Percentiles rank a stretch among this genome's conserved stretches.
Evolutionary conservation across 192 early-diverging fungal genomes (phyloP).

Genomic region (Coemansia aciculifera): DNA sequence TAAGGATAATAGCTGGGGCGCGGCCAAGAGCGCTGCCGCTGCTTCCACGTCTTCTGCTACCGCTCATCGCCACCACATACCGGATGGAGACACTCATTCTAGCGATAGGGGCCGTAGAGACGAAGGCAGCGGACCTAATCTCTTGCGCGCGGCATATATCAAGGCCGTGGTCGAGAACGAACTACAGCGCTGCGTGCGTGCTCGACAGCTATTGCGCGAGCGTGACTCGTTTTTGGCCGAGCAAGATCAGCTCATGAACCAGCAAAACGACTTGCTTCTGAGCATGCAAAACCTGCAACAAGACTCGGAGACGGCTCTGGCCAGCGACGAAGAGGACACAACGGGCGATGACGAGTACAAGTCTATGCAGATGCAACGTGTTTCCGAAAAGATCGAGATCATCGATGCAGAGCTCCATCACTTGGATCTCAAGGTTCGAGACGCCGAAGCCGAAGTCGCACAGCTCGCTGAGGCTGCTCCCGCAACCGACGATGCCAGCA

Average conservation of each 20-base stretch:
- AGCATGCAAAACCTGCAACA: conserved; percentile 24
- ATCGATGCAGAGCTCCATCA: conserved; percentile 53
- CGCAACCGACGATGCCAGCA: neutral
- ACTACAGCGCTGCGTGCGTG: conserved; percentile 46
- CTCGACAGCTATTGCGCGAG: conserved; percentile 46
- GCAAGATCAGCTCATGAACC: conserved; percentile 50
- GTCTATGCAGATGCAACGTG: conserved; percentile 17
- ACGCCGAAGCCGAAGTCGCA: conserved; percentile 48
- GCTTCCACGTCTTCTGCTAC: neutral
- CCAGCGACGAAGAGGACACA: conserved; percentile 12
- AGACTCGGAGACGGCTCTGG: neutral
- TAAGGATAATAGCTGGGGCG: conserved; percentile 40
- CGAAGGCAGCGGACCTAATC: conserved; percentile 19
- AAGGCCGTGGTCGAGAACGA: conserved; percentile 45
- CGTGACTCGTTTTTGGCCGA: conserved; percentile 39
- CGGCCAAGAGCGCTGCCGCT: conserved; percentile 16
- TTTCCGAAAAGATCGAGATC: conserved; percentile 43
- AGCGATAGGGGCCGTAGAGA: neutral
- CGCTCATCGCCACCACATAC: neutral
- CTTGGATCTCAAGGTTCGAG: conserved; percentile 53
- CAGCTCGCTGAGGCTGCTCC: conserved; percentile 36
- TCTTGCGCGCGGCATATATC: conserved; percentile 51
- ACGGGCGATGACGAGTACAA: conserved; percentile 16
- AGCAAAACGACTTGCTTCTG: conserved; percentile 44
- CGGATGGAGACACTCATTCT: neutral